Conservation (phyloP, 441 rosid species). For the Capsella rubella region DNA sequence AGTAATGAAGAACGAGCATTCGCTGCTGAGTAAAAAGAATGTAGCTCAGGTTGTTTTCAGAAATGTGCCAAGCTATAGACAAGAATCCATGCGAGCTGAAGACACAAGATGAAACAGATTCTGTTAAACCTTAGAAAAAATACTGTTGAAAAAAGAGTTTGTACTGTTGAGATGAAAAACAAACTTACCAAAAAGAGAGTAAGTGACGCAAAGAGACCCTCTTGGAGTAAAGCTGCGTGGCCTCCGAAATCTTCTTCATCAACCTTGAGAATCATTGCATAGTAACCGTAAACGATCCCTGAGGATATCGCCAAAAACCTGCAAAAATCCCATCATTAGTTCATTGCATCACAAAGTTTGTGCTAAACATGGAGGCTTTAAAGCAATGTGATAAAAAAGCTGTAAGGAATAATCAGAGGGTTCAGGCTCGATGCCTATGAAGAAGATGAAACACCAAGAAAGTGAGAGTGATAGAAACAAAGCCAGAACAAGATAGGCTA, state of each 20-base stretch:
- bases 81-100: slow-evolving; percentile 93
- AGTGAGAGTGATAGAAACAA: neutral
- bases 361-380: neutral
- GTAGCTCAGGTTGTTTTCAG: slow-evolving; percentile 44
- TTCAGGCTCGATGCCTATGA: neutral
- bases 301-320: slow-evolving; percentile 80
- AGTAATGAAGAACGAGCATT: neutral
- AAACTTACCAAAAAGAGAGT: slow-evolving; percentile 77
- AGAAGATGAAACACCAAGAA: neutral
- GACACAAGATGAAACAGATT: slow-evolving; percentile 24
- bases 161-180: neutral
- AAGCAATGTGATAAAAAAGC: neutral
- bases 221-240: slow-evolving; percentile 91
- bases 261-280: slow-evolving; percentile 76
- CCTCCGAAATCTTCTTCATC: slow-evolving; percentile 96
- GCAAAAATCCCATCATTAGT: slow-evolving; percentile 31
- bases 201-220: slow-evolving; percentile 85
- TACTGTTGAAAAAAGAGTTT: neutral
- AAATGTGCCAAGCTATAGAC: slow-evolving; percentile 95
- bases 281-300: slow-evolving; percentile 80
- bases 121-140: neutral
- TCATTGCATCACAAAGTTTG: neutral
- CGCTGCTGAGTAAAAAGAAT: slow-evolving; percentile 17
- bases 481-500: neutral
- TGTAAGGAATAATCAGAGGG: neutral